Evolutionary conservation across 163 green algal genomes (phyloP).

Genomic region (Volvox carteri): DNA sequence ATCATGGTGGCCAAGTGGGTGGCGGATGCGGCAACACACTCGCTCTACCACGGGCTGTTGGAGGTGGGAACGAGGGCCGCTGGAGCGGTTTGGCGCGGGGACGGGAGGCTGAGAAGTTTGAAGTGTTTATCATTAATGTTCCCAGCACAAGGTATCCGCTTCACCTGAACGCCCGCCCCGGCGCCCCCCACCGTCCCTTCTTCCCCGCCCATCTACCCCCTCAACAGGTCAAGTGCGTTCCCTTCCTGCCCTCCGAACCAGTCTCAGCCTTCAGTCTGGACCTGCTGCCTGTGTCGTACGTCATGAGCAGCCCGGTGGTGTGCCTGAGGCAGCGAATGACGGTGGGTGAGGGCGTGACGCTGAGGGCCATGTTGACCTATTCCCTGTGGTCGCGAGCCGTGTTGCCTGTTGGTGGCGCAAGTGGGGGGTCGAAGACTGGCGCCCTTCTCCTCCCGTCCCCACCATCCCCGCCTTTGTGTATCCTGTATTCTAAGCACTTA

Average conservation of each 20-base stretch:
- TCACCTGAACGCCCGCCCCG: too few relatives aligned
- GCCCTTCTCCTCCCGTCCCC: too few relatives aligned
- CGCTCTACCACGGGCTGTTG: conserved; percentile 90
- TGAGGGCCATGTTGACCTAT: too few relatives aligned
- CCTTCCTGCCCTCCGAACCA: conserved; percentile 86
- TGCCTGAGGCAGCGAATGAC: conserved; percentile 68
- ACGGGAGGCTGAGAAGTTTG: too few relatives aligned
- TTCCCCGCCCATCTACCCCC: neutral
- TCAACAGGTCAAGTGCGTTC: conserved; percentile 84
- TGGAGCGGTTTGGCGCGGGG: neutral
- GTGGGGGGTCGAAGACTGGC: too few relatives aligned
- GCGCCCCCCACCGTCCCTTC: neutral
- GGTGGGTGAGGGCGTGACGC: too few relatives aligned
- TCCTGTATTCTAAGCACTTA: too few relatives aligned
- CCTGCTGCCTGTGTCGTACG: conserved; percentile 79
- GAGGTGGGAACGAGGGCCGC: conserved; percentile 58
- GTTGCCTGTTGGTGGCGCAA: too few relatives aligned
- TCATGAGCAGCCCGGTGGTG: conserved; percentile 86
- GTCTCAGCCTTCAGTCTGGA: conserved; percentile 76
- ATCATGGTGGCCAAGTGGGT: conserved; percentile 93
- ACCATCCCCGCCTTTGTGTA: too few relatives aligned
- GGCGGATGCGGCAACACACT: conserved; percentile 86
- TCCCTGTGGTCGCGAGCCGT: too few relatives aligned
- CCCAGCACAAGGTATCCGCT: too few relatives aligned
- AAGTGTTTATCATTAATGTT: too few relatives aligned